Conservation (phyloP, 805 yeast genomes). For the Komagataella phaffii region DNA sequence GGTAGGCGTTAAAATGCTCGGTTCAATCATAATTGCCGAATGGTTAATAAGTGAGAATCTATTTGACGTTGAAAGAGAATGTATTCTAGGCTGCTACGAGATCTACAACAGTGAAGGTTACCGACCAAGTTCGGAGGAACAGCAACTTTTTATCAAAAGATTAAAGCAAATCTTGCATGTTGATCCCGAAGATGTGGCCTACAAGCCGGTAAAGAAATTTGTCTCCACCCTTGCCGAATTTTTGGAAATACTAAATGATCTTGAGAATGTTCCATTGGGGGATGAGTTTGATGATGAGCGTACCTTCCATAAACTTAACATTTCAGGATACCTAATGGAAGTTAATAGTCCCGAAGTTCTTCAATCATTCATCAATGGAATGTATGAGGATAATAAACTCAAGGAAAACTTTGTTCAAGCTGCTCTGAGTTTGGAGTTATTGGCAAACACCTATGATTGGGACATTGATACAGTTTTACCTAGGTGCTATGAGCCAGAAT, state of each 20-base stretch:
- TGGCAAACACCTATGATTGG: constrained; percentile 73
- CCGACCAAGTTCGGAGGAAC: constrained; percentile 43
- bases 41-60: constrained; percentile 43
- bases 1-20: constrained; percentile 51
- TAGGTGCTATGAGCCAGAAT: constrained; percentile 45
- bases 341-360: constrained; percentile 71
- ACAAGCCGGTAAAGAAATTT: constrained; percentile 30
- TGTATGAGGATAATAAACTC: constrained; percentile 49
- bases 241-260: constrained; percentile 49
- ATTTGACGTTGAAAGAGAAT: constrained; percentile 47
- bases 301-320: constrained; percentile 63
- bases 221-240: constrained; percentile 46
- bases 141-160: constrained; percentile 34
- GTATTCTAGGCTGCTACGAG: constrained; percentile 50
- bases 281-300: constrained; percentile 82
- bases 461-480: constrained; percentile 42
- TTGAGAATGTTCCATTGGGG: constrained; percentile 64
- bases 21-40: constrained; percentile 63
- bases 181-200: constrained; percentile 56
- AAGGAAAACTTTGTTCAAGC: constrained; percentile 68
- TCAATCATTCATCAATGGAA: constrained; percentile 63
- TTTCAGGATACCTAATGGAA: constrained; percentile 63
- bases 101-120: constrained; percentile 43
- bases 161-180: constrained; percentile 35
- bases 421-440: constrained; percentile 63